phyloP scores from a whole-genome alignment of 2,329 filamentous ascomycete species.

The Neonectria sp. region DNA sequence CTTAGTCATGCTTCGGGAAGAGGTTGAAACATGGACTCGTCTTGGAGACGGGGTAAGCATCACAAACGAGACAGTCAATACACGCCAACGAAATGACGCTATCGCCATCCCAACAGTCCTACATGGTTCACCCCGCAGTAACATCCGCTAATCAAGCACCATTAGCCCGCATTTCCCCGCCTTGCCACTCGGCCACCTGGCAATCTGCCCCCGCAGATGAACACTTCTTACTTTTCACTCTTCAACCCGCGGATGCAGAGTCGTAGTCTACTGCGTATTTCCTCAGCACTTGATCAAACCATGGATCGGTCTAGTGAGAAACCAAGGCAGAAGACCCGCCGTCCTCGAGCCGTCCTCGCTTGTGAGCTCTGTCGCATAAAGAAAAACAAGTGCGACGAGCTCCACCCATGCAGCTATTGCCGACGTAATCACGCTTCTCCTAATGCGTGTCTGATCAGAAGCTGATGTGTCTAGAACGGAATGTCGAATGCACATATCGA shows the following conservation, averaged over 20 bases:
- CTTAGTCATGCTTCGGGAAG: background rate
- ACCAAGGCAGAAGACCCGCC: slow-evolving; percentile 18
- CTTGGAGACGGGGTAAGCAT: background rate
- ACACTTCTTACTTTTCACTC: background rate
- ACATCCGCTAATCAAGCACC: background rate
- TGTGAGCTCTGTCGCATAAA: slow-evolving; percentile 63
- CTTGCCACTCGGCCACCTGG: slow-evolving; percentile 5
- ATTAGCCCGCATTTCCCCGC: slow-evolving; percentile 23
- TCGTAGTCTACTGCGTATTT: background rate
- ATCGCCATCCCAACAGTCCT: background rate
- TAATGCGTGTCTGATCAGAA: background rate
- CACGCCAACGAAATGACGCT: background rate
- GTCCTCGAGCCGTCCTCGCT: slow-evolving; percentile 60
- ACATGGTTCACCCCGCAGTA: background rate
- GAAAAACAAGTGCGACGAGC: slow-evolving; percentile 65
- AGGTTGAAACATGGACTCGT: background rate
- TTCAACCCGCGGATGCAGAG: background rate
- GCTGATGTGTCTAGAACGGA: slow-evolving; percentile 26
- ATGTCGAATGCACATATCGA: slow-evolving; percentile 48
- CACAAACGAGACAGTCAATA: background rate
- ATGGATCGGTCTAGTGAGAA: slow-evolving; percentile 17
- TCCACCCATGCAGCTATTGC: slow-evolving; percentile 52
- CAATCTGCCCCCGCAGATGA: slow-evolving; percentile 1
- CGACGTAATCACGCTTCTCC: slow-evolving; percentile 22
- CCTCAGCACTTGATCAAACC: background rate